These are phyloP conservation scores for Cladophialophora bantiana DNA, from an alignment of 2,329 filamentous ascomycete species.

Conservation along the genomic window DNA sequence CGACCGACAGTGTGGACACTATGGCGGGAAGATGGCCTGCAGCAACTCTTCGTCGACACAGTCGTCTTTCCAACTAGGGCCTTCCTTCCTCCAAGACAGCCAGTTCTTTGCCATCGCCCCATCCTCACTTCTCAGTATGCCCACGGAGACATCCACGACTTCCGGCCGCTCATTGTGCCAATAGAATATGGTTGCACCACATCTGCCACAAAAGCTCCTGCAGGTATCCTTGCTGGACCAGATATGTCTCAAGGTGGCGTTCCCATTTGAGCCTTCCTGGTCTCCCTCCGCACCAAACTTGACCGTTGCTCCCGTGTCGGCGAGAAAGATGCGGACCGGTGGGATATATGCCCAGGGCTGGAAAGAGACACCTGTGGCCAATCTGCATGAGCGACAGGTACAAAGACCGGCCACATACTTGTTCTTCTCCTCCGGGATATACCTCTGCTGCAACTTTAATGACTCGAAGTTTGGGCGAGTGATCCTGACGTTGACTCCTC, in stretches of 20 bases:
- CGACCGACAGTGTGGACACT: not conserved
- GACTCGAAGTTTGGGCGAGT: not conserved
- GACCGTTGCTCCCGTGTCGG: not conserved
- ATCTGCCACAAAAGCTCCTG: slow-evolving; percentile 7
- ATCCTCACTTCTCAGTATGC: slow-evolving; percentile 1
- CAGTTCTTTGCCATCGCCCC: slow-evolving; percentile 3
- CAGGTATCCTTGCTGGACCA: slow-evolving; percentile 7
- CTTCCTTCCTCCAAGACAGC: slow-evolving; percentile 8
- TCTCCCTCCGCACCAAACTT: not conserved
- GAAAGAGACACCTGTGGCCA: slow-evolving; percentile 1
- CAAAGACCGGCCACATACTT: slow-evolving; percentile 4
- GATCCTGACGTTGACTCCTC: slow-evolving; percentile 1
- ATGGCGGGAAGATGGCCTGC: not conserved
- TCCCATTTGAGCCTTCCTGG: slow-evolving; percentile 1
- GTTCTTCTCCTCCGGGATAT: not conserved
- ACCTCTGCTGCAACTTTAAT: not conserved
- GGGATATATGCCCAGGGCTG: slow-evolving; percentile 2
- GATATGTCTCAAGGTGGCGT: slow-evolving; percentile 2
- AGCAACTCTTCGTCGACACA: slow-evolving; percentile 8
- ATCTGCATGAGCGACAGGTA: slow-evolving; percentile 1
- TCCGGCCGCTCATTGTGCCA: slow-evolving; percentile 1
- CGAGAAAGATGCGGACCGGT: not conserved
- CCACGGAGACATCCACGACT: slow-evolving; percentile 6
- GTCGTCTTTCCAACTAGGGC: slow-evolving; percentile 1
- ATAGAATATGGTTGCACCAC: slow-evolving; percentile 10